Base-by-base conservation (phyloP, 441 rosid species). In the Gossypium aridum region DNA sequence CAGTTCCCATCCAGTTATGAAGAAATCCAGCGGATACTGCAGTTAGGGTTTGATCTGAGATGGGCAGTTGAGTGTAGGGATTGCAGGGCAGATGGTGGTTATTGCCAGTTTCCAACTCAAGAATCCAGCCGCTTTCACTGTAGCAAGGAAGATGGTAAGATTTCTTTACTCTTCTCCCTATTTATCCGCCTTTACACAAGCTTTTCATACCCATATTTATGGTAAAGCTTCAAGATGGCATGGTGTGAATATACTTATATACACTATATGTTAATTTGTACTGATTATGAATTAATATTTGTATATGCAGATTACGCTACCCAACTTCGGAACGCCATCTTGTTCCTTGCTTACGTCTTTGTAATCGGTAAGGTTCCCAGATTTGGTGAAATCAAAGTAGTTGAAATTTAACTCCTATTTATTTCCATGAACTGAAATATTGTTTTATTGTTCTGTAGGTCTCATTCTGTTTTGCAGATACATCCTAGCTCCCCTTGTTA, bases 21-120 rank as follows among this genome's bases (percentile, higher is more conserved):
- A 64, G 22, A 12, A 2, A 43, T 64, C 37, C 9, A 2, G 57
- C 8, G 20, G 63, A 25, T 5, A 61, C 9, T 71, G 28, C 20
- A 39, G 56, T 25, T n/a, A 9, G 79, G 79, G 12, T 64, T 77
- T 45, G 53, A 77, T 56, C 59, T 77, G 61, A 14, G 0, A 4
- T 71, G 79, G 76, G 53, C 55, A 16, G 25, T 39, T 34, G 22
- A 37, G 59, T 37, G 64, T 23, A 34, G 22, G 68, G 12, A 31
- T 20, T 20, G 78, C 54, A 12, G 0, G 4, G 43, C 13, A 2
- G 7, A 19, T 75, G 72, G 71, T 43, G 72, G 70, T 13, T 13
- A 16, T 8, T 74, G 70, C 71, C 49, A 20, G 7, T 69, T 69
- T 43, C 28, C 53, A 25, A 19, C n/a, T 4, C 26, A 37, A 17